Base-by-base conservation (phyloP, 2,329 filamentous ascomycete species). In the Triangularia verruculosa region DNA sequence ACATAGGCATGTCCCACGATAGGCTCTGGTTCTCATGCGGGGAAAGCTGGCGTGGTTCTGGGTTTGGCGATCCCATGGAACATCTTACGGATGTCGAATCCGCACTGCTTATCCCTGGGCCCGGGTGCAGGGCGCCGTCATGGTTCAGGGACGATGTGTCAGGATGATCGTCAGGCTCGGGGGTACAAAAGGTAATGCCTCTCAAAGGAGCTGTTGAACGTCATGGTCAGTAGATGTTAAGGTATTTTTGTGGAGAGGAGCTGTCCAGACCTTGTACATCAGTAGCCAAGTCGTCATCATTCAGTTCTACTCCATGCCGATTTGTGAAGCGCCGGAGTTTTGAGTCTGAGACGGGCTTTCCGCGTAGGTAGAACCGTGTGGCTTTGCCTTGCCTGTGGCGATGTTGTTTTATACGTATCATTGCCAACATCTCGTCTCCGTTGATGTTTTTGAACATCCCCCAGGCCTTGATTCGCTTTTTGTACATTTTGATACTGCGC, bases 401-500 rank as follows among this genome's bases (percentile, higher is more conserved):
- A 17, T 22, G 55, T 53, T 56, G 54, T 22, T 57, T 57, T 13
- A 72, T 66, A 6, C 22, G 28, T 6, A 69, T 11, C 65, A 72
- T 70, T 1, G 64, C 64, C 5, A 64, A 65, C 55, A 68, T 67
- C 30, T 69, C 64, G 8, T 61, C 9, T 7, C 58, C 61, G 1
- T 43, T 65, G 62, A 68, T 62, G 55, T 72, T 70, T 55, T 72
- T 72, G 9, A 60, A 57, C 20, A 70, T 24, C 1, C 63, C 61
- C 70, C 70, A 72, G 1, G 17, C 43, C n/a, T 65, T 65, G 55
- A 71, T 57, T 24, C 65, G 51, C 43, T 57, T 66, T 59, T 72
- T 70, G 65, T 70, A 71, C 61, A 67, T 69, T 43, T 69, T 69
- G 20, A 57, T 43, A 2, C 68, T 71, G 47, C 0, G 6, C 17